These are phyloP conservation scores for Stentor coeruleus DNA, from an alignment of 73 alveolate genomes.

Conservation along the genomic window DNA sequence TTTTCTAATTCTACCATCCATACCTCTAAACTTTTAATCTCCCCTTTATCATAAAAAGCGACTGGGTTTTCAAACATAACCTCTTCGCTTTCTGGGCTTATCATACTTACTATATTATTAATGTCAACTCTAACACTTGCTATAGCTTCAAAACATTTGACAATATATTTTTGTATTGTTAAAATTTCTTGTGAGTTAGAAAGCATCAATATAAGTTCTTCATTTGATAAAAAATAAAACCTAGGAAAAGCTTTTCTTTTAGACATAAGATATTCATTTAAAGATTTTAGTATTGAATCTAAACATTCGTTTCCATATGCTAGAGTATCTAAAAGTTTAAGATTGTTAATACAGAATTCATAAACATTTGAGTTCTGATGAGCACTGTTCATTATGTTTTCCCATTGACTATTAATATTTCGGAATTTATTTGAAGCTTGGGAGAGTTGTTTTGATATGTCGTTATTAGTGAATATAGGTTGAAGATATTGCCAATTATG, in stretches of 20 bases:
- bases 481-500: slow-evolving; percentile 80
- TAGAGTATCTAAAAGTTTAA: slow-evolving; percentile 53
- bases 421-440: slow-evolving; percentile 67
- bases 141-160: slow-evolving; percentile 65
- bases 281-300: slow-evolving; percentile 74
- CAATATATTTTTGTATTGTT: slow-evolving; percentile 70
- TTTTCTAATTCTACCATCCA: slow-evolving; percentile 60
- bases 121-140: slow-evolving; percentile 33
- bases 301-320: slow-evolving; percentile 67
- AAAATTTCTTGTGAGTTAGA: slow-evolving; percentile 92
- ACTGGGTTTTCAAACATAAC: slow-evolving; percentile 54
- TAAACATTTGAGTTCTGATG: slow-evolving; percentile 68
- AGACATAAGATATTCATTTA: slow-evolving; percentile 72
- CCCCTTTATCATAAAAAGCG: slow-evolving; percentile 60
- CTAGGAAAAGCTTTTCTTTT: slow-evolving; percentile 88
- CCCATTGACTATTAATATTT: slow-evolving; percentile 70
- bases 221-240: slow-evolving; percentile 99
- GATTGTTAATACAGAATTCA: slow-evolving; percentile 62
- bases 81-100: slow-evolving; percentile 67
- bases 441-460: slow-evolving; percentile 74
- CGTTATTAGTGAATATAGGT: slow-evolving; percentile 82
- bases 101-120: slow-evolving; percentile 48
- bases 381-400: slow-evolving; percentile 55
- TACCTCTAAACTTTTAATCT: slow-evolving; percentile 63
- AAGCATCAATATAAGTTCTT: slow-evolving; percentile 95